Conservation (phyloP, 1,139 yeast genomes). For the Geotrichum europaeum region DNA sequence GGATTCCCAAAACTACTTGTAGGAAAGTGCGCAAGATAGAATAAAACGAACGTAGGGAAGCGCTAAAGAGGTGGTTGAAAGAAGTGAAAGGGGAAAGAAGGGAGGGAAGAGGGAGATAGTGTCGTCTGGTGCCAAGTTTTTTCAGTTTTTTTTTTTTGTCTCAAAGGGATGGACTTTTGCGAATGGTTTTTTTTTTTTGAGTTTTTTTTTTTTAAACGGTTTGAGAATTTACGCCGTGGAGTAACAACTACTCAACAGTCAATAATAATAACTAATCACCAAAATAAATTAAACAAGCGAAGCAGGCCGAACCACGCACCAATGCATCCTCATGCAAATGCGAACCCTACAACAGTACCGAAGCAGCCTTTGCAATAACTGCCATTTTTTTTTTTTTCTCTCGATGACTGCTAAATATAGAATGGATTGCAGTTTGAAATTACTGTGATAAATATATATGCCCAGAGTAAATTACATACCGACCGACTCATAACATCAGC, state of each 20-base stretch:
- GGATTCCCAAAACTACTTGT: not conserved
- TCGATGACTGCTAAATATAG: not conserved
- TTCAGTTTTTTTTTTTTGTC: not conserved
- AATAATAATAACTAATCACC: too few species aligned
- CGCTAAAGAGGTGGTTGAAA: not conserved
- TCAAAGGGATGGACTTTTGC: not conserved
- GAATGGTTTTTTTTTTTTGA: not conserved
- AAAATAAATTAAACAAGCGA: too few species aligned
- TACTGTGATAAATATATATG: not conserved
- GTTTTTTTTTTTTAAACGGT: too few species aligned
- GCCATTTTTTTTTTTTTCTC: too few species aligned
- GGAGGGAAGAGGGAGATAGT: not conserved
- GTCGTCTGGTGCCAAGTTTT: not conserved
- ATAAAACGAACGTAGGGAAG: not conserved
- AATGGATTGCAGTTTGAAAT: not conserved
- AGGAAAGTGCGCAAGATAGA: not conserved
- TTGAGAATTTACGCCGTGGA: too few species aligned
- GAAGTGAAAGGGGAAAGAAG: not conserved
- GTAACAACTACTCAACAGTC: too few species aligned
- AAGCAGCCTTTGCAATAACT: too few species aligned
- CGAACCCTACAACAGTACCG: too few species aligned
- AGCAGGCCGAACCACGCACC: too few species aligned
- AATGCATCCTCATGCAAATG: too few species aligned
- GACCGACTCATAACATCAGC: conserved; percentile 39
- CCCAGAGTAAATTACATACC: not conserved